These are phyloP conservation scores for Lablab purpureus DNA, from an alignment of 306 rosid genomes.

Conservation along the genomic window DNA sequence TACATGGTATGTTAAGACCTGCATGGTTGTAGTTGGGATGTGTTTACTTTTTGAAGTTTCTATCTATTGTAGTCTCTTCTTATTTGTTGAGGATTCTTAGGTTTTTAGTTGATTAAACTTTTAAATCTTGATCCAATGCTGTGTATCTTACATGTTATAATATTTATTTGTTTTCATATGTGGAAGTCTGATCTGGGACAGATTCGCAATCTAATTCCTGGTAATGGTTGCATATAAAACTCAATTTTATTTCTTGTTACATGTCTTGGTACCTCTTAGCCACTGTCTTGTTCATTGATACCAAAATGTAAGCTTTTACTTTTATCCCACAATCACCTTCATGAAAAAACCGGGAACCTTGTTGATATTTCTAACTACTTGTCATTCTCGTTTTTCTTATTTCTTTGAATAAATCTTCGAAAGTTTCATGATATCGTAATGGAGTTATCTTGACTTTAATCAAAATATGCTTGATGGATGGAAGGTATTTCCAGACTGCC, in stretches of 20 bases:
- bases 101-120: constrained; percentile 4
- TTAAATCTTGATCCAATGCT: constrained; percentile 32
- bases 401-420: constrained; percentile 11
- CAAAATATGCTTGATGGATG: constrained; percentile 33
- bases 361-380: neutral
- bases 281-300: constrained; percentile 16
- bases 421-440: constrained; percentile 31
- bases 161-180: constrained; percentile 55
- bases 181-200: constrained; percentile 94
- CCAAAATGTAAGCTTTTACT: neutral
- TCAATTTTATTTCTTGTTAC: constrained; percentile 40
- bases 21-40: neutral
- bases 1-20: constrained; percentile 72
- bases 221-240: constrained; percentile 62
- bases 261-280: constrained; percentile 26
- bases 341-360: constrained; percentile 26
- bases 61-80: constrained; percentile 17
- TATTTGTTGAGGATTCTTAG: neutral
- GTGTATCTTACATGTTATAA: constrained; percentile 57
- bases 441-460: constrained; percentile 26
- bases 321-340: constrained; percentile 26
- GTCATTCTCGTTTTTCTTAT: constrained; percentile 17
- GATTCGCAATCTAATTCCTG: constrained; percentile 93
- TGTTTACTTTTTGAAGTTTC: constrained; percentile 22
- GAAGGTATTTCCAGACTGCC: constrained; percentile 27